These are phyloP conservation scores for Cladorrhinum samala DNA, from an alignment of 495 filamentous ascomycete genomes.

Conservation along the genomic window DNA sequence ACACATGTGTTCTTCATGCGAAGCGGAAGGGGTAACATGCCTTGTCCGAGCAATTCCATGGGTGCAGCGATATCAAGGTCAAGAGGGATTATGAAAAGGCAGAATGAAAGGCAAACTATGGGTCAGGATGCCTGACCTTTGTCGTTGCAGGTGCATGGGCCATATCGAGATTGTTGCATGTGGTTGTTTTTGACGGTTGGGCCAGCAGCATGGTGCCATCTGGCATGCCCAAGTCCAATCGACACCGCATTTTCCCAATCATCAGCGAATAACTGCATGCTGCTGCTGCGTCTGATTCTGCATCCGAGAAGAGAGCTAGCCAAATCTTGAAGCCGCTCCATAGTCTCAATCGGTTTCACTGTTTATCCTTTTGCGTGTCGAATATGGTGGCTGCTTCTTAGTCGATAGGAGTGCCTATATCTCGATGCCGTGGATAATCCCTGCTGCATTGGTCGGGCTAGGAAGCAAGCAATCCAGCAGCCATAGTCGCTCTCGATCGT, in stretches of 20 bases:
- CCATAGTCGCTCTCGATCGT: neutral
- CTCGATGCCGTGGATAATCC: neutral
- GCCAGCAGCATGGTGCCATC: slow-evolving; percentile 46
- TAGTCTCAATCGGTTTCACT: slow-evolving; percentile 13
- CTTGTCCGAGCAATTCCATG: slow-evolving; percentile 8
- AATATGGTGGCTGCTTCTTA: slow-evolving; percentile 5
- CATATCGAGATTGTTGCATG: slow-evolving; percentile 22
- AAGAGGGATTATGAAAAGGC: neutral
- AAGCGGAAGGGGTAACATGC: slow-evolving; percentile 9
- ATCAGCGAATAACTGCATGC: slow-evolving; percentile 28
- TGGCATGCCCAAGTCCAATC: slow-evolving; percentile 37
- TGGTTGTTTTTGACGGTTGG: slow-evolving; percentile 18
- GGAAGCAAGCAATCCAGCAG: neutral
- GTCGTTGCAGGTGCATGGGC: slow-evolving; percentile 18
- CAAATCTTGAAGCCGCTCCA: slow-evolving; percentile 14
- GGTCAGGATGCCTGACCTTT: slow-evolving; percentile 14
- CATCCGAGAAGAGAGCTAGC: slow-evolving; percentile 22
- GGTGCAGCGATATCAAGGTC: slow-evolving; percentile 13
- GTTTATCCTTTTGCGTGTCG: slow-evolving; percentile 6
- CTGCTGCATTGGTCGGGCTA: neutral
- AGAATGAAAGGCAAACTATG: slow-evolving; percentile 17
- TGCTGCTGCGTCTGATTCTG: slow-evolving; percentile 21
- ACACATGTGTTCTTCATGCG: slow-evolving; percentile 18
- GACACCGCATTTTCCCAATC: slow-evolving; percentile 24
- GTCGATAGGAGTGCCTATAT: neutral